phyloP scores from a whole-genome alignment of 2,329 filamentous ascomycete genomes.

The Fusarium lyarnte region DNA sequence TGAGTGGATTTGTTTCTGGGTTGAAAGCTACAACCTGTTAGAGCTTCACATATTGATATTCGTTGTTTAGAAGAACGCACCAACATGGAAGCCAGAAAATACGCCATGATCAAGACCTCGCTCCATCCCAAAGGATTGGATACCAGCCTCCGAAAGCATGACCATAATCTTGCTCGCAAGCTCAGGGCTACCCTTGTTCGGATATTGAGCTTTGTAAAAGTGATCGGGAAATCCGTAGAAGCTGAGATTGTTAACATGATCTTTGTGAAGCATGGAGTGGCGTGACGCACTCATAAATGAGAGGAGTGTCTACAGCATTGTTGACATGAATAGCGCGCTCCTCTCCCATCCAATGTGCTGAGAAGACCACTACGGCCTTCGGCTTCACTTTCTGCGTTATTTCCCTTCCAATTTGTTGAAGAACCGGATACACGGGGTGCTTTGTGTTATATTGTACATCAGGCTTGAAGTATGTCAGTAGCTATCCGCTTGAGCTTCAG shows the following conservation, averaged over 20 bases:
- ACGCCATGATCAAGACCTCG: constrained; percentile 80
- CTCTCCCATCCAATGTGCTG: constrained; percentile 77
- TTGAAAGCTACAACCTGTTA: constrained; percentile 61
- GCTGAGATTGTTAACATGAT: constrained; percentile 47
- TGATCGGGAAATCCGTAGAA: constrained; percentile 78
- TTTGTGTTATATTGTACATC: constrained; percentile 73
- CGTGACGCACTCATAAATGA: constrained; percentile 72
- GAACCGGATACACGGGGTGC: constrained; percentile 72
- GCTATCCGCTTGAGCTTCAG: neutral
- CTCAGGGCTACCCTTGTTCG: constrained; percentile 68
- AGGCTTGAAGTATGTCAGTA: constrained; percentile 53
- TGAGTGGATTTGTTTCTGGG: constrained; percentile 68
- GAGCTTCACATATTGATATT: neutral
- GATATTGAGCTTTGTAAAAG: constrained; percentile 75
- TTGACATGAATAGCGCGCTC: constrained; percentile 70
- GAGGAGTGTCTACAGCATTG: constrained; percentile 67
- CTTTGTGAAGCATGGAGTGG: neutral
- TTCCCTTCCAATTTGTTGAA: constrained; percentile 73
- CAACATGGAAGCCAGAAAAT: constrained; percentile 72
- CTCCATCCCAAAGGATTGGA: constrained; percentile 66
- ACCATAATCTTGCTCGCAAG: constrained; percentile 68
- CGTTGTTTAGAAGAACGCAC: constrained; percentile 20
- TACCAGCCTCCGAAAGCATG: constrained; percentile 64
- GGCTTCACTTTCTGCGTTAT: constrained; percentile 77
- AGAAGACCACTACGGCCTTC: constrained; percentile 78